A percentile compares a stretch with the other conserved stretches of the same genome.
phyloP scores from a whole-genome alignment of 139 green algal genomes.

The Trebouxia sp. region DNA sequence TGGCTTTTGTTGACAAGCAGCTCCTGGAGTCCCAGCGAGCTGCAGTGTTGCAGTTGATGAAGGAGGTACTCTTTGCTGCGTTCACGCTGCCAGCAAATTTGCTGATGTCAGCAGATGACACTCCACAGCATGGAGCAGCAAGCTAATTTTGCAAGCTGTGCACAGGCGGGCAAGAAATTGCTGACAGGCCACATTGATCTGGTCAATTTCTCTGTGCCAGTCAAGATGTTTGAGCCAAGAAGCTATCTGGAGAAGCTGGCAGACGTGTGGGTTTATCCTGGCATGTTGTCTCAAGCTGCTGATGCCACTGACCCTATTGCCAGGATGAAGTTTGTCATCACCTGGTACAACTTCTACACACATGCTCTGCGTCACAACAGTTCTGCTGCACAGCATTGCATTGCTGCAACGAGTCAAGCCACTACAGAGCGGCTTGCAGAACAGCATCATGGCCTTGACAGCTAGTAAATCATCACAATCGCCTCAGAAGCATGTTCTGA shows the following conservation, averaged over 20 bases:
- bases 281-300: constrained; percentile 52
- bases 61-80: constrained; percentile 15
- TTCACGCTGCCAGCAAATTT: background rate
- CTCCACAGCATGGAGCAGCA: background rate
- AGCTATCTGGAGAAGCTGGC: constrained; percentile 87
- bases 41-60: constrained; percentile 34
- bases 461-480: too few relatives aligned
- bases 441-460: too few relatives aligned
- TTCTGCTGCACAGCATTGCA: too few relatives aligned
- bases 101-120: background rate
- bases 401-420: too few relatives aligned
- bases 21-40: constrained; percentile 66
- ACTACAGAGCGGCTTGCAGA: too few relatives aligned
- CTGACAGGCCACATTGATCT: constrained; percentile 81
- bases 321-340: constrained; percentile 71
- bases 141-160: background rate
- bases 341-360: constrained; percentile 51
- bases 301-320: constrained; percentile 57
- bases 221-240: constrained; percentile 84
- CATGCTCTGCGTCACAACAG: too few relatives aligned
- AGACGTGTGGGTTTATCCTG: constrained; percentile 73
- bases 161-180: constrained; percentile 66
- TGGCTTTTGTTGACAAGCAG: constrained; percentile 62
- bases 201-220: constrained; percentile 79
- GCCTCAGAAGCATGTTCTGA: too few relatives aligned